Evolutionary conservation across 2,329 filamentous ascomycete species (phyloP), one percentile per base, ranked within the genome.

Genomic region (Berkeleyomyces rouxiae): DNA sequence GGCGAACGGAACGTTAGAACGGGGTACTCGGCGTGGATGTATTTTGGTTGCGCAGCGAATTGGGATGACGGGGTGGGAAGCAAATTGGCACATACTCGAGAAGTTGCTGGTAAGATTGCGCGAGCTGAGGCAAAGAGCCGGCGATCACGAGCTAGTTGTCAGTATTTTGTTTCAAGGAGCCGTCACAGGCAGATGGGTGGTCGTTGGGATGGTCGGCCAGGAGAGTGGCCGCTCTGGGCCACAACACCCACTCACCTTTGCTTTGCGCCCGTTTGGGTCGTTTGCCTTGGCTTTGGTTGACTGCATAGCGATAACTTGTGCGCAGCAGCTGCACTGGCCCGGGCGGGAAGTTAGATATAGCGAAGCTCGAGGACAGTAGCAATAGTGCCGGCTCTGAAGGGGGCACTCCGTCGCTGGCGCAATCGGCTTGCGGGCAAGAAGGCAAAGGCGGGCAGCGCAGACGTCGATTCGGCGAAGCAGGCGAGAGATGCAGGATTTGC

Each of bases 31-130:
- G 53, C 23, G n/a, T 62, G 67, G 65, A 58, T 63, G 47, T 23
- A 58, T 63, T 44, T 23, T 63, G 65, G 65, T 63, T 39, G 37
- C 66, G 64, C 23, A 44, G 16, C n/a, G 16, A 7, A 40, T 43
- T 43, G 16, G 16, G 16, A 39, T 37, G 13, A 42, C 36, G 49
- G 58, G 44, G 43, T 49, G 11, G 36, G 46, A 46, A 42, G 7
- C 42, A 63, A 61, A 60, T 61, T 57, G 42, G 9, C 57, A 76
- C 87, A 76, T 84, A 95, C 90, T 95, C 87, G 70, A 99, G 83
- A 70, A 99, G 82, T 76, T 95, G 88, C 78, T 95, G 88, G 77
- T 99, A 99, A 68, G 93, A 97, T 75, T 86, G 88, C 73, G 91
- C 90, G 79, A 99, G 91, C 91, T 96, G 57, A 23, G 57, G 42